Evolutionary conservation across 495 filamentous ascomycete species (phyloP), one percentile per base, ranked within the genome.

Genomic region (Penicillium fimorum): DNA sequence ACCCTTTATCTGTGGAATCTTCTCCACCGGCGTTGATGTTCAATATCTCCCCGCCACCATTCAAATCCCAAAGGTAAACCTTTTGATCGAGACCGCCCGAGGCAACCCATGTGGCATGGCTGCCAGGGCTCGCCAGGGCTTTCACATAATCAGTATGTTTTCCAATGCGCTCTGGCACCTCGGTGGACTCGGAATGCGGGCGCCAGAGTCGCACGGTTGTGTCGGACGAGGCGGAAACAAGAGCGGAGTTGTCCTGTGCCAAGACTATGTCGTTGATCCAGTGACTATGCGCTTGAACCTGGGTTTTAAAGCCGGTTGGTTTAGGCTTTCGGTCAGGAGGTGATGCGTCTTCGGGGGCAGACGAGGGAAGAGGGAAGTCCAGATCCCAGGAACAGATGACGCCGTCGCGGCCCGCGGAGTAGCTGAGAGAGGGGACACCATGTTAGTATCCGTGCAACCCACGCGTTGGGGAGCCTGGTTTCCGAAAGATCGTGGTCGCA

Each of bases 191-290:
- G 2, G 88, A 86, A 50, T 86, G 81, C n/a, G 94, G 94, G 57
- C 92, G 84, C 94, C 94, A 98, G 67, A 96, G 78, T 71, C 95
- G 91, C 47, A 98, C 93, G 10, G 90, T 92, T 30, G 95, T 86
- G 71, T 98, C 94, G 12, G 95, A 97, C 5, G 94, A 97, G 20
- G 91, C 93, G 11, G 95, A 96, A 8, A 97, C 89, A 11, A 98
- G 77, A 7, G 91, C 91, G 17, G 85, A 81, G 67, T 96, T 90
- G 47, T 87, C 84, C 62, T 92, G 82, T 27, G 88, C 86, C 51
- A 97, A 83, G n/a, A 86, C 84, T 56, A 98, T 90, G 64, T 97
- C 93, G 68, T 97, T 97, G 70, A 98, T 88, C 94, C 94, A 97
- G 71, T 97, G 93, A 27, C 92, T 97, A 69, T 98, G 94, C 12